Conservation (phyloP, 345 rosid genomes). For the Rhodomyrtus tomentosa region DNA sequence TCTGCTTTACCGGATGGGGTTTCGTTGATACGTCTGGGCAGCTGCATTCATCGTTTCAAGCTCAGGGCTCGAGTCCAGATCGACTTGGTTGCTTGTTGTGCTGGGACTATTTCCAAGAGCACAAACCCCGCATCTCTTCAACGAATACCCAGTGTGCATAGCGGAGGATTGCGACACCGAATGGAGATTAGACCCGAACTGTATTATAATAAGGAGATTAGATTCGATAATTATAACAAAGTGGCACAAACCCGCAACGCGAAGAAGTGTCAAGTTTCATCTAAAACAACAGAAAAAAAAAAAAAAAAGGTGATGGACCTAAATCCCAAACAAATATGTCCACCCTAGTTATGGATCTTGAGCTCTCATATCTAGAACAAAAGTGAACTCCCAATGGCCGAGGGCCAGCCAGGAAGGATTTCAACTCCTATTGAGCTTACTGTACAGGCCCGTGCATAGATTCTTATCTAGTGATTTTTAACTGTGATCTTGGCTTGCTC, state of each 20-base stretch:
- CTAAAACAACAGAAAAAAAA: not conserved
- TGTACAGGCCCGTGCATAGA: not conserved
- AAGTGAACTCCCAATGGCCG: not conserved
- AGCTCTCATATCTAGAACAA: not conserved
- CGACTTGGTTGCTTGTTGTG: not conserved
- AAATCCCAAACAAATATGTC: not conserved
- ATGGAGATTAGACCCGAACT: not conserved
- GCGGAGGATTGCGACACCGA: not conserved
- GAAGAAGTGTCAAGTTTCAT: not conserved
- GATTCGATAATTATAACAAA: not conserved
- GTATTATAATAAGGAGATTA: not conserved
- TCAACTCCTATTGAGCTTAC: not conserved
- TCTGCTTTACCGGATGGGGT: not conserved
- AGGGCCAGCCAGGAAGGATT: not conserved
- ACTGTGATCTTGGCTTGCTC: rapidly evolving
- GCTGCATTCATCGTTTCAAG: not conserved
- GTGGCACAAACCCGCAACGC: not conserved
- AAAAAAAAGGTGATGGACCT: not conserved
- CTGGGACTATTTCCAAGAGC: not conserved
- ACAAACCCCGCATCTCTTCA: not conserved
- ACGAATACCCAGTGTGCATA: not conserved
- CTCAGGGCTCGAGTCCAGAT: not conserved
- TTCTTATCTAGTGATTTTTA: not conserved
- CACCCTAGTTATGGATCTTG: not conserved
- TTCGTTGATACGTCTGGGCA: not conserved